phyloP scores from a whole-genome alignment of 2,329 filamentous ascomycete species.

The Pseudovirgaria hyperparasitica region DNA sequence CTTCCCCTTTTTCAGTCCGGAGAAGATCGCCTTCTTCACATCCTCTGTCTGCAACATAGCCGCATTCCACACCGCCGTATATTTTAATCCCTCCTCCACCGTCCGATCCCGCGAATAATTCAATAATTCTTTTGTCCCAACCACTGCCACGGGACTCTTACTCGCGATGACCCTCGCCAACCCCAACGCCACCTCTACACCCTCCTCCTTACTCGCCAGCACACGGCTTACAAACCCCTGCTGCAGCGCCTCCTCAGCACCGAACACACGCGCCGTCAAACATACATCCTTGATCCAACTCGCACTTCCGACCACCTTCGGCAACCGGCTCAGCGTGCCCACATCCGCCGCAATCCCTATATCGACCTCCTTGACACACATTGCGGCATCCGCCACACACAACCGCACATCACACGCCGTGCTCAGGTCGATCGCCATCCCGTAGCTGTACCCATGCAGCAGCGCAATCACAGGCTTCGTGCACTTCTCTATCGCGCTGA shows the following conservation, averaged over 20 bases:
- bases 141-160: conserved; percentile 81
- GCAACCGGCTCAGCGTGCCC: conserved; percentile 59
- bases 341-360: conserved; percentile 72
- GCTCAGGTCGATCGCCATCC: conserved; percentile 37
- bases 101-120: conserved; percentile 70
- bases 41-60: conserved; percentile 72
- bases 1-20: conserved; percentile 64
- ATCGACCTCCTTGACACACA: conserved; percentile 71
- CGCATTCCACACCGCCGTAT: conserved; percentile 80
- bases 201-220: conserved; percentile 45
- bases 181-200: conserved; percentile 44
- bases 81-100: conserved; percentile 65
- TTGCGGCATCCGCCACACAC: conserved; percentile 43
- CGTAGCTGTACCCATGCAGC: conserved; percentile 22
- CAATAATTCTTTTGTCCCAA: conserved; percentile 77
- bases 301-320: conserved; percentile 56
- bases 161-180: conserved; percentile 53
- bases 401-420: conserved; percentile 60
- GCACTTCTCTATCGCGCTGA: conserved; percentile 56
- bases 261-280: conserved; percentile 58
- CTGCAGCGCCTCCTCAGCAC: conserved; percentile 53
- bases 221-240: conserved; percentile 60
- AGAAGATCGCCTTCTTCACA: conserved; percentile 59
- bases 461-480: conserved; percentile 32
- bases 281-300: conserved; percentile 74